Conservation (phyloP, 2,329 filamentous ascomycete species). For the Claviceps sp. region DNA sequence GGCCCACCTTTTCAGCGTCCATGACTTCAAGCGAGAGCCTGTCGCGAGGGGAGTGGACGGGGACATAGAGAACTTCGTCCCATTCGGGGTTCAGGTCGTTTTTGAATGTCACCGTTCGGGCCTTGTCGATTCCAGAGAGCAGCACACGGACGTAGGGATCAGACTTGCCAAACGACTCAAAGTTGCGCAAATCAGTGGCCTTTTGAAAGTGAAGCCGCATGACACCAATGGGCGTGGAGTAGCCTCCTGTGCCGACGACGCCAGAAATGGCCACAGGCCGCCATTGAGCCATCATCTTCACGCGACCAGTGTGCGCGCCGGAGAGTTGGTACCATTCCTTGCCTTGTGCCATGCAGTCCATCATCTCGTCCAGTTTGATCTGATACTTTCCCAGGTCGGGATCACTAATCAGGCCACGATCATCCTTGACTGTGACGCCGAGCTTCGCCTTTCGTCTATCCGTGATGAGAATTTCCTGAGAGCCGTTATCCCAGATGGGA, state of each 20-base stretch:
- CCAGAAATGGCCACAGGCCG: constrained; percentile 84
- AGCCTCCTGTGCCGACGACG: constrained; percentile 69
- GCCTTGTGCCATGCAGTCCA: constrained; percentile 80
- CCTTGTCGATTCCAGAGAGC: constrained; percentile 81
- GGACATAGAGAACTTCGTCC: constrained; percentile 91
- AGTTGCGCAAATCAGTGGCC: constrained; percentile 72
- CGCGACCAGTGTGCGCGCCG: constrained; percentile 68
- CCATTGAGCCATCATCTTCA: constrained; percentile 88
- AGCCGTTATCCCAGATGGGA: constrained; percentile 86
- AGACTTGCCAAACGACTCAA: constrained; percentile 92
- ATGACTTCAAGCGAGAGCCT: constrained; percentile 84
- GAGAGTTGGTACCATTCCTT: constrained; percentile 92
- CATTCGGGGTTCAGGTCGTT: constrained; percentile 93
- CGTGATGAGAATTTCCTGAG: constrained; percentile 89
- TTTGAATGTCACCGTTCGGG: constrained; percentile 84
- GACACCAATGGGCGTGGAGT: constrained; percentile 85
- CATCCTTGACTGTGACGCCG: constrained; percentile 88
- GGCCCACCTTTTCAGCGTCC: constrained; percentile 87
- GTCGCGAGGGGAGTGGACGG: constrained; percentile 73
- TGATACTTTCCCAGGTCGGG: constrained; percentile 84
- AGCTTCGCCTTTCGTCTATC: constrained; percentile 83
- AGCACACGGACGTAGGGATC: constrained; percentile 87
- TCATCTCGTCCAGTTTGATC: constrained; percentile 87
- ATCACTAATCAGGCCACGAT: constrained; percentile 72
- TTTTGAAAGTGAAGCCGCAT: constrained; percentile 86